A percentile compares a stretch with the other conserved stretches of the same genome.
These are phyloP conservation scores for Phylloporus rhodoxanthus DNA, from an alignment of 768 basidiomycete genomes.

Conservation along the genomic window DNA sequence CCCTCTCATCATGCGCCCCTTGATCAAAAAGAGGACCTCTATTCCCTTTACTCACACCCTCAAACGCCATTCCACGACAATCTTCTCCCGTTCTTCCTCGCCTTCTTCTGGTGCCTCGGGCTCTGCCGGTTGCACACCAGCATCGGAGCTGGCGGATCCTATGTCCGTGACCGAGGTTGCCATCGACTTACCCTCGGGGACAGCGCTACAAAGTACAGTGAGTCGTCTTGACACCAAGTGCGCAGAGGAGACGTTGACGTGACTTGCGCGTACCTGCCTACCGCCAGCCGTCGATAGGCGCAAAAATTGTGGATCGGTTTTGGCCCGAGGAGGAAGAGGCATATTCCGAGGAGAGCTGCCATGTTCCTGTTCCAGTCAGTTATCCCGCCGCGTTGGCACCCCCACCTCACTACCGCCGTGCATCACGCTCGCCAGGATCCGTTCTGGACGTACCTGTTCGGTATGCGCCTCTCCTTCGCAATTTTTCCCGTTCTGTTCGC, in stretches of 20 bases:
- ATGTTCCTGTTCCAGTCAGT: background rate
- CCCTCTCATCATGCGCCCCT: constrained; percentile 23
- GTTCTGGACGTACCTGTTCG: constrained; percentile 9
- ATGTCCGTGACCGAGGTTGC: constrained; percentile 7
- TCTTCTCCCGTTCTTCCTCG: constrained; percentile 18
- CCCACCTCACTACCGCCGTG: constrained; percentile 27
- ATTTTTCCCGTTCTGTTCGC: background rate
- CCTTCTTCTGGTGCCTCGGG: constrained; percentile 10
- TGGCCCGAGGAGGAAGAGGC: constrained; percentile 28
- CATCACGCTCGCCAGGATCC: constrained; percentile 12
- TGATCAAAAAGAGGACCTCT: constrained; percentile 27
- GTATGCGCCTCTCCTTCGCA: constrained; percentile 6
- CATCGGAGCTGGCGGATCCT: constrained; percentile 21
- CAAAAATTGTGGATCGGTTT: constrained; percentile 27
- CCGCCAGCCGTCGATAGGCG: constrained; percentile 22
- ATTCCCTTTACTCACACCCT: constrained; percentile 15
- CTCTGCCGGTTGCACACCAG: constrained; percentile 12
- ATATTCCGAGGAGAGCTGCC: constrained; percentile 18
- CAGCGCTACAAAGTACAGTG: constrained; percentile 7
- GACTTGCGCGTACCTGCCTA: constrained; percentile 1
- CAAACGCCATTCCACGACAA: constrained; percentile 24
- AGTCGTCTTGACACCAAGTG: constrained; percentile 9
- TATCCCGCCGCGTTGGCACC: constrained; percentile 23
- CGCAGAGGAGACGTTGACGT: constrained; percentile 6
- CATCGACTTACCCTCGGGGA: constrained; percentile 1